phyloP scores from a whole-genome alignment of 768 basidiomycete species.

The Lactifluus piperatus region DNA sequence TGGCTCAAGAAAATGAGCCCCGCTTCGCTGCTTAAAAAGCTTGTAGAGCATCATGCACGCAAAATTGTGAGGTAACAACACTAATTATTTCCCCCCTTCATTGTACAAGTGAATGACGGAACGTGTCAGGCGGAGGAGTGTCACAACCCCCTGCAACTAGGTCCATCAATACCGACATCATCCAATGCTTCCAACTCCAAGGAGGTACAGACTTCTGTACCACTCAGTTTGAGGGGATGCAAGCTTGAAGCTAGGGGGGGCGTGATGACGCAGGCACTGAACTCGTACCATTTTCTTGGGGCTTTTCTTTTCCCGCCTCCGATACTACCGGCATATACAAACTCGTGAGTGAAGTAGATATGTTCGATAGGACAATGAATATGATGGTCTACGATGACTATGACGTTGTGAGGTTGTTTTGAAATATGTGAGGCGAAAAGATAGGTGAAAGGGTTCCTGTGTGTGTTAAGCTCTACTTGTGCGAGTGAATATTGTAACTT shows the following conservation, averaged over 20 bases:
- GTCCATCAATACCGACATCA: not conserved
- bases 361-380: not conserved
- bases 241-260: not conserved
- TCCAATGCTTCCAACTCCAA: not conserved
- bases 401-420: not conserved
- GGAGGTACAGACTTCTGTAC: not conserved
- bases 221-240: not conserved
- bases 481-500: slow-evolving; percentile 7
- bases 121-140: not conserved
- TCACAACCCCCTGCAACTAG: not conserved
- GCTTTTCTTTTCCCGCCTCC: not conserved
- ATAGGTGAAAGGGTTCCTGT: not conserved
- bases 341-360: not conserved
- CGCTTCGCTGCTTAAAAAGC: not conserved
- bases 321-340: not conserved
- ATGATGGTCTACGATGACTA: not conserved
- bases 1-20: not conserved
- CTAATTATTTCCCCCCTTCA: not conserved
- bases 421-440: slow-evolving; percentile 8
- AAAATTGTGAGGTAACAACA: not conserved
- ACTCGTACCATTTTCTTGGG: slow-evolving; percentile 10
- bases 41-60: not conserved
- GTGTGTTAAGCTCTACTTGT: slow-evolving; percentile 4
- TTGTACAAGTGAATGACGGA: not conserved
- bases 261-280: not conserved